Evolutionary conservation across 2,329 filamentous ascomycete genomes (phyloP), one percentile per base, ranked within the genome.

Genomic region (Trichoderma koningiopsis): DNA sequence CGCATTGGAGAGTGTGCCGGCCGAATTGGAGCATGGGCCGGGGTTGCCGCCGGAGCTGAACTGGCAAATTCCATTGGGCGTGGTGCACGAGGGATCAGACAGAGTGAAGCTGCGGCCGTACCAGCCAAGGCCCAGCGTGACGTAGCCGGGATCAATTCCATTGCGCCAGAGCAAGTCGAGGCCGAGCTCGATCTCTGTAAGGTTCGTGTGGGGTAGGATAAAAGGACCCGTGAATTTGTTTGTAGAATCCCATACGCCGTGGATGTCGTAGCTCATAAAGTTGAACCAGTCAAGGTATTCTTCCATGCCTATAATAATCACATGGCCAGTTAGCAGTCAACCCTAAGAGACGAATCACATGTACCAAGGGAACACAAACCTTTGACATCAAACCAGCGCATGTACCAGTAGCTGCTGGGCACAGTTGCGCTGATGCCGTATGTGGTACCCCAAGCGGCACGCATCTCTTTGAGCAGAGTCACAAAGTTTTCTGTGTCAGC

Each of bases 21-120:
- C 69, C 4, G 56, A 69, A 55, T 74, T 73, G 2, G 77, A 78
- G 62, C 78, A 81, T 1, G 56, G 29, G 0, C 62, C 78, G 0
- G 77, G 72, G n/a, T 74, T 35, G 19, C 40, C 40, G 7, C 40
- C 40, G 40, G 40, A 43, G 16, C 40, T 43, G 19, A 43, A 43
- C 7, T 43, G 40, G 19, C 40, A 43, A 19, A 43, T 3, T n/a
- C 40, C 40, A n/a, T 43, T 43, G 40, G 40, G 40, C 40, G 40
- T 22, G 13, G 73, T 77, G 56, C 79, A 81, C 47, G 27, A 71
- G 1, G 74, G 70, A 24, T 76, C 72, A 0, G 70, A 35, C 0
- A 80, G 35, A 0, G 80, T 85, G 57, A 81, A 85, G 2, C 81
- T 79, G 5, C 84, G 76, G 0, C 83, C 84, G 64, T 87, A 87